A percentile compares a stretch with the other conserved stretches of the same genome.
Evolutionary conservation across 2,329 filamentous ascomycete species (phyloP).

Genomic region (Shiraia sp.): DNA sequence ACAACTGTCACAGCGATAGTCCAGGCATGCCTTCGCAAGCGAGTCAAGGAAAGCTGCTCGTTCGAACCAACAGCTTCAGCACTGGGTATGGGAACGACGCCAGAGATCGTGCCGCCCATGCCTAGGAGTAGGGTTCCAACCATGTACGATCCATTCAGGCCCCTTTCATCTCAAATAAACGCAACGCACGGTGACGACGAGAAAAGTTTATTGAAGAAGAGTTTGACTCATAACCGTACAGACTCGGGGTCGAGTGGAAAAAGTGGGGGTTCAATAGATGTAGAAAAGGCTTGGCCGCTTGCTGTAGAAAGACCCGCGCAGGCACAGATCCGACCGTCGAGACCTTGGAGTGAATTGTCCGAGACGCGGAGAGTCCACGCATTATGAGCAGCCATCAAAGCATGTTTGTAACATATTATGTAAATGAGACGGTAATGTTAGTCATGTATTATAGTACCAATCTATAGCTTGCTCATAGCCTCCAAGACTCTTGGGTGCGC

Average conservation of each 20-base stretch:
- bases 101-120: constrained; percentile 16
- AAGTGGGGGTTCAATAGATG: constrained; percentile 3
- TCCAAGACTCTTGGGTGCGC: constrained; percentile 46
- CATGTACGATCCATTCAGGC: constrained; percentile 27
- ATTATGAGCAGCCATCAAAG: background rate
- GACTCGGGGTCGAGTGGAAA: constrained; percentile 22
- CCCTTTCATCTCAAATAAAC: constrained; percentile 7
- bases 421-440: constrained; percentile 4
- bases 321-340: constrained; percentile 21
- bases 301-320: constrained; percentile 20
- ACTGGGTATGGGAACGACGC: constrained; percentile 30
- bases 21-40: constrained; percentile 14
- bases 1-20: constrained; percentile 21
- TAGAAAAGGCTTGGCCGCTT: constrained; percentile 17
- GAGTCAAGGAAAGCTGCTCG: constrained; percentile 25
- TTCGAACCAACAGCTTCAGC: constrained; percentile 38
- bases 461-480: constrained; percentile 30
- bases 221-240: constrained; percentile 12
- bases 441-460: background rate
- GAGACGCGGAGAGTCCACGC: constrained; percentile 1
- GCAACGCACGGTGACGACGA: constrained; percentile 14
- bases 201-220: constrained; percentile 10
- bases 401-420: constrained; percentile 3
- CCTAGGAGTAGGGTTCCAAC: constrained; percentile 23
- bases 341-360: constrained; percentile 36